These are phyloP conservation scores for Agaricus bisporus DNA, from an alignment of 768 basidiomycete species.

Conservation along the genomic window DNA sequence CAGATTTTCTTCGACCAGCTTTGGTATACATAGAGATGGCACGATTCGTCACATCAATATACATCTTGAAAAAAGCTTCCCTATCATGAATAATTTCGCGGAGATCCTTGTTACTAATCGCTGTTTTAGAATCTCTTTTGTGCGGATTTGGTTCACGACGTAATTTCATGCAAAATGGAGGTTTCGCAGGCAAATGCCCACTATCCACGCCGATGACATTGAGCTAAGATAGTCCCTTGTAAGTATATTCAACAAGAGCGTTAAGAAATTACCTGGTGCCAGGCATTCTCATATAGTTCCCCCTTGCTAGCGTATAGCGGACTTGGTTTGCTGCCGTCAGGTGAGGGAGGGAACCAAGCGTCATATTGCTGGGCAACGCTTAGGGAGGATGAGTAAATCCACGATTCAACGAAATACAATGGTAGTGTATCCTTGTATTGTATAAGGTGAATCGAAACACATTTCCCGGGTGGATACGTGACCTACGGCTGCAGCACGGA, in stretches of 20 bases:
- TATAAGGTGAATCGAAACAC: slow-evolving; percentile 1
- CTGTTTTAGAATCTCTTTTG: slow-evolving; percentile 16
- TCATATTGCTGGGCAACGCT: slow-evolving; percentile 80
- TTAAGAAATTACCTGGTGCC: slow-evolving; percentile 58
- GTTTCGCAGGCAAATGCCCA: slow-evolving; percentile 62
- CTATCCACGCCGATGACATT: slow-evolving; percentile 75
- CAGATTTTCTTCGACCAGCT: slow-evolving; percentile 81
- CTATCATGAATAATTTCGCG: slow-evolving; percentile 47
- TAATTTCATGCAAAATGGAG: slow-evolving; percentile 64
- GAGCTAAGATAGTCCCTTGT: slow-evolving; percentile 43
- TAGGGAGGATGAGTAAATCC: slow-evolving; percentile 88
- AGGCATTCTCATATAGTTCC: slow-evolving; percentile 86
- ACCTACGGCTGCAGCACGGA: slow-evolving; percentile 75
- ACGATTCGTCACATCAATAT: slow-evolving; percentile 67
- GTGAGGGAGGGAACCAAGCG: slow-evolving; percentile 50
- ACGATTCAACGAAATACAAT: slow-evolving; percentile 79
- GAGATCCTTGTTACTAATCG: slow-evolving; percentile 59
- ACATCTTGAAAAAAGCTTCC: slow-evolving; percentile 72
- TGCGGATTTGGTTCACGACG: slow-evolving; percentile 18
- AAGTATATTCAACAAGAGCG: neutral
- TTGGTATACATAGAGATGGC: slow-evolving; percentile 81
- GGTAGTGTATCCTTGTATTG: slow-evolving; percentile 43
- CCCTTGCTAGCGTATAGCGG: slow-evolving; percentile 73
- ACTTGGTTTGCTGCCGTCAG: slow-evolving; percentile 37
- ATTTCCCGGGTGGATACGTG: slow-evolving; percentile 18